Evolutionary conservation across 148 eudicot genomes (phyloP), one percentile per base, ranked within the genome.

Genomic region (Rhododendron ovatum): DNA sequence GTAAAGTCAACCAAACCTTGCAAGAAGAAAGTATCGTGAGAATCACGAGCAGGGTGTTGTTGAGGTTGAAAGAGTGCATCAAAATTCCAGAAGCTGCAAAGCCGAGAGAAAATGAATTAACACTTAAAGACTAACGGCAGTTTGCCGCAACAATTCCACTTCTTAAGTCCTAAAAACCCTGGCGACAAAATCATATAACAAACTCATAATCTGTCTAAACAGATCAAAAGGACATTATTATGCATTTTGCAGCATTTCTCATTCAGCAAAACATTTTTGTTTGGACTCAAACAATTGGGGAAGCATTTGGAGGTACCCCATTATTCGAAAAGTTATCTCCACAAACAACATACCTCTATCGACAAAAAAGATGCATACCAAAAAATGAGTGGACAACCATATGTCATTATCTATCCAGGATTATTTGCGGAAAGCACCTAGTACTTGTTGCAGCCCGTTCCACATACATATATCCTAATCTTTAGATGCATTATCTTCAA

Each of bases 11-110:
- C 69, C 87, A 83, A 79, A 95, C 99, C 98, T 94, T 91, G 88
- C 75, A 96, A 85, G 89, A 93, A 96, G 92, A 95, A 96, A 20
- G 98, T 96, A 90, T 95, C 99, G 65, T 96, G 99, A 88, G 98
- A 94, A 91, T 96, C 99, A 86, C 99, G 98, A 85, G 99, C 98
- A 78, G 98, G 99, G 80, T 96, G 99, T 88, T 95, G 98, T 87
- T 96, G 98, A 18, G 99, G 98, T 92, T 95, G 98, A 94, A 95
- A 96, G 59, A 96, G 88, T 41, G 96, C 95, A 86, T 97, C 99
- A 76, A 97, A 95, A 84, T 97, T 97, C 96, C 96, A 95, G 90
- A 95, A 96, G 91, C 99, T 95, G 89, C 87, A 91, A 87, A 85
- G n/a, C 22, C 9, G 26, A 86, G 84, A 39, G 78, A 1, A 37